Base-by-base conservation (phyloP, 306 rosid genomes). In the Nissolia schottii region DNA sequence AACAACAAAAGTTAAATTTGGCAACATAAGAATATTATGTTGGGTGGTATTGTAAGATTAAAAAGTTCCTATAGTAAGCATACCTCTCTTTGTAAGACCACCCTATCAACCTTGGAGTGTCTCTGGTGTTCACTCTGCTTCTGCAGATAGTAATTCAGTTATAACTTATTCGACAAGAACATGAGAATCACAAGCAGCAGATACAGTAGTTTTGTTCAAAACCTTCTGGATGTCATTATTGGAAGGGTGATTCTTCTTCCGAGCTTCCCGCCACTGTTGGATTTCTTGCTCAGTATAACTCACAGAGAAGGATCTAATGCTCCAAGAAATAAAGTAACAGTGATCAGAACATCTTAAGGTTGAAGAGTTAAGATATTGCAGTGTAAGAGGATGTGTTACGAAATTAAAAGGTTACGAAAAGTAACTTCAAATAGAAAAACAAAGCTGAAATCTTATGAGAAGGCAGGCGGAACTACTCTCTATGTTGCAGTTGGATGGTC, bases 201-300 rank as follows among this genome's bases (percentile, higher is more conserved):
- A 62, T 20, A 71, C 7, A 55, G 64, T 55, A 66, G 55, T 73
- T n/a, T 50, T 57, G 70, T 73, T 50, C 53, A 77, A 53, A 60
- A 91, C 99, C 96, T 89, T 83, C 76, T 84, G 81, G 38, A 73
- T 2, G 78, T 79, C 85, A 57, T 59, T 67, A 43, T 67, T 80
- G 73, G 75, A 83, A 18, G 99, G 99, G 74, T 70, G 88, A 73
- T 89, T 87, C 80, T 82, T 94, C 80, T 73, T 81, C 61, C 99
- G 88, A 28, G 90, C 91, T 74, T 94, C 93, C 75, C 95, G 90
- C 99, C 99, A 94, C 76, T 79, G 87, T 68, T 58, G 80, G 62
- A 91, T 83, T 86, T 94, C 99, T 84, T 78, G 87, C 71, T 87
- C 88, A 14, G 97, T 41, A 65, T 87, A 94, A 61, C 70, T 78